Conservation (phyloP, 306 rosid species). For the Spatholobus suberectus region DNA sequence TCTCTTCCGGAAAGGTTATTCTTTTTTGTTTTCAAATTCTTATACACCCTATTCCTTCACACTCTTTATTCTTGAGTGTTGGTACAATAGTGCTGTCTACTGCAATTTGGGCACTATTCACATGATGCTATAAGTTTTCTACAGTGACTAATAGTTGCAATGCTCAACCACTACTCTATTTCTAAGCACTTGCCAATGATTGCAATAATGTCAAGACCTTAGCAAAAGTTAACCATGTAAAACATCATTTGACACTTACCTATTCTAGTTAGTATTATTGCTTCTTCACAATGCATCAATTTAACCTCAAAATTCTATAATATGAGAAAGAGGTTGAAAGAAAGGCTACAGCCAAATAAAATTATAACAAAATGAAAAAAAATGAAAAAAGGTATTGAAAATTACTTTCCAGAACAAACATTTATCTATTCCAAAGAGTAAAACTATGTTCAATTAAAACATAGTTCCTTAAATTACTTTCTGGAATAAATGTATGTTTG, state of each 20-base stretch:
- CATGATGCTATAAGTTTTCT: background rate
- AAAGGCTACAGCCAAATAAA: background rate
- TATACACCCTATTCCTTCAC: no score
- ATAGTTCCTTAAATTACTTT: no score
- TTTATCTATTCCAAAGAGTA: no score
- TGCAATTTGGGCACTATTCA: background rate
- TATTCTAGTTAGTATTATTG: background rate
- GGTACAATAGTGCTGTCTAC: background rate
- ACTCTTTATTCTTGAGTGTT: no score
- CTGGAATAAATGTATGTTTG: no score
- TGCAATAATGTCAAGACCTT: constrained; percentile 4
- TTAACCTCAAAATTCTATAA: background rate
- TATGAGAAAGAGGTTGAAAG: background rate
- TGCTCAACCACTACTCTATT: background rate
- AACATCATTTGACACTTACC: constrained; percentile 1
- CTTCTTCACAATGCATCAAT: background rate
- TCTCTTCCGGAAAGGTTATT: no score
- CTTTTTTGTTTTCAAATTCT: no score
- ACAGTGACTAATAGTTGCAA: background rate
- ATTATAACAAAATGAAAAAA: no score
- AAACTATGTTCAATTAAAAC: no score
- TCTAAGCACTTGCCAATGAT: background rate
- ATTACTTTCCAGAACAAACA: no score
- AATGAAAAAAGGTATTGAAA: no score
- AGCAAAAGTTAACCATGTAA: constrained; percentile 5